A percentile compares a stretch with the other conserved stretches of the same genome.
phyloP scores from a whole-genome alignment of 192 early-diverging fungal species.

The Coemansia sp. region DNA sequence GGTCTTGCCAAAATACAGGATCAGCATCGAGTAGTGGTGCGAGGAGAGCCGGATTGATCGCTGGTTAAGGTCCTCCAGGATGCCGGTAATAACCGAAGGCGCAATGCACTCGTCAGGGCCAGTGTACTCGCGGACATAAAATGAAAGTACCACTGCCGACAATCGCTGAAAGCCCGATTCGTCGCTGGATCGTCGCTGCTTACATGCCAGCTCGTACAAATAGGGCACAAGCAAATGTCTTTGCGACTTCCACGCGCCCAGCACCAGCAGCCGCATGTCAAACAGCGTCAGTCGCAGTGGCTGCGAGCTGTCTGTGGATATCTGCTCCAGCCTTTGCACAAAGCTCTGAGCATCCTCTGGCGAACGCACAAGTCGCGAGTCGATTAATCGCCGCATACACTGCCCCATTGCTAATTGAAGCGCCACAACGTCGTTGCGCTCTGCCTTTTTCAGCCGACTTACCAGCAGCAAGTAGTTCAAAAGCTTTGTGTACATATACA shows the following conservation, averaged over 20 bases:
- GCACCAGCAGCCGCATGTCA: slow-evolving; percentile 38
- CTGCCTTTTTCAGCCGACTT: slow-evolving; percentile 24
- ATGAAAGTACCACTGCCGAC: slow-evolving; percentile 46
- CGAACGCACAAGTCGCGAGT: slow-evolving; percentile 14
- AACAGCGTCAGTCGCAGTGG: slow-evolving; percentile 26
- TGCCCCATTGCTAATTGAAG: slow-evolving; percentile 43
- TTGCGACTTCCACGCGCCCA: slow-evolving; percentile 52
- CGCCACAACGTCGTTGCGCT: slow-evolving; percentile 33
- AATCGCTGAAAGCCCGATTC: slow-evolving; percentile 28
- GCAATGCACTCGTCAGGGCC: slow-evolving; percentile 7
- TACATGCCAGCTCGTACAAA: slow-evolving; percentile 37
- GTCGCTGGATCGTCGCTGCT: slow-evolving; percentile 13
- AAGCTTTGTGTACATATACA: slow-evolving; percentile 44
- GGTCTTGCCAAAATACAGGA: slow-evolving; percentile 45
- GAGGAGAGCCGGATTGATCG: slow-evolving; percentile 29
- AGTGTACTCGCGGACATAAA: slow-evolving; percentile 41
- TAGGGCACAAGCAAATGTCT: slow-evolving; percentile 38
- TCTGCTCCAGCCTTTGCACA: slow-evolving; percentile 24
- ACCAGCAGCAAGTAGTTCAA: slow-evolving; percentile 42
- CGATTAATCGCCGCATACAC: slow-evolving; percentile 42
- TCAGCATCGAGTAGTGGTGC: slow-evolving; percentile 48
- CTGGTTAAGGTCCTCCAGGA: slow-evolving; percentile 40
- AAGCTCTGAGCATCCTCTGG: slow-evolving; percentile 24
- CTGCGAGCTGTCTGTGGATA: slow-evolving; percentile 27
- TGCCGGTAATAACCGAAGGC: slow-evolving; percentile 16